Conservation (phyloP, 208 protist genomes). For the Strigomonas culicis region DNA sequence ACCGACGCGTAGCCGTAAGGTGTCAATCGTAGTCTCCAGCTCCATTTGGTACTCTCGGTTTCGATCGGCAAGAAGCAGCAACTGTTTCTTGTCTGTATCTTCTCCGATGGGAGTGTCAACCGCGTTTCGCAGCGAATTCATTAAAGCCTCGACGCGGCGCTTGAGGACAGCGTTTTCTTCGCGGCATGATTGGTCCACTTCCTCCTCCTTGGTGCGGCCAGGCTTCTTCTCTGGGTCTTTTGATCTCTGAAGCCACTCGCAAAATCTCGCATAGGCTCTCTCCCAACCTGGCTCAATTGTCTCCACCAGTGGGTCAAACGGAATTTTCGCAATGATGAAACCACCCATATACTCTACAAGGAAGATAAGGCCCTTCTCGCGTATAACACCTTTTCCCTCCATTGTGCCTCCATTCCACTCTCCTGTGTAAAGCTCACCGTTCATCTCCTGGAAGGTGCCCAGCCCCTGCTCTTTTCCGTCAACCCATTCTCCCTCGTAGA, state of each 20-base stretch:
- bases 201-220: not conserved
- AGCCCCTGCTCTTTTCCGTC: slow-evolving; percentile 45
- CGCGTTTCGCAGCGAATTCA: slow-evolving; percentile 9
- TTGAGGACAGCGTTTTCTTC: slow-evolving; percentile 26
- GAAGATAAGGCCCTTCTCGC: slow-evolving; percentile 38
- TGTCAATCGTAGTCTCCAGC: slow-evolving; percentile 13
- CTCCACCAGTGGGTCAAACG: slow-evolving; percentile 10
- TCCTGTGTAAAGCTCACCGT: slow-evolving; percentile 57
- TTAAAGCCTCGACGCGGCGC: slow-evolving; percentile 24
- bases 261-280: slow-evolving; percentile 9
- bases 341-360: slow-evolving; percentile 52
- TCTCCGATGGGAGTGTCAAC: not conserved
- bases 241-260: not conserved
- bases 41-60: slow-evolving; percentile 1
- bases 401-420: slow-evolving; percentile 59
- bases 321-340: slow-evolving; percentile 45
- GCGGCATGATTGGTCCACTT: slow-evolving; percentile 17
- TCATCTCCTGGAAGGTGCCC: slow-evolving; percentile 42
- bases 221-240: not conserved
- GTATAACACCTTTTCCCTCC: slow-evolving; percentile 59
- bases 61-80: slow-evolving; percentile 1
- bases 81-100: not conserved
- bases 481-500: slow-evolving; percentile 60
- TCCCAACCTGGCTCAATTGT: slow-evolving; percentile 12
- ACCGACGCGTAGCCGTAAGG: slow-evolving; percentile 14